phyloP scores from a whole-genome alignment of 2,329 filamentous ascomycete species.

The Aspergillus viridinutans region DNA sequence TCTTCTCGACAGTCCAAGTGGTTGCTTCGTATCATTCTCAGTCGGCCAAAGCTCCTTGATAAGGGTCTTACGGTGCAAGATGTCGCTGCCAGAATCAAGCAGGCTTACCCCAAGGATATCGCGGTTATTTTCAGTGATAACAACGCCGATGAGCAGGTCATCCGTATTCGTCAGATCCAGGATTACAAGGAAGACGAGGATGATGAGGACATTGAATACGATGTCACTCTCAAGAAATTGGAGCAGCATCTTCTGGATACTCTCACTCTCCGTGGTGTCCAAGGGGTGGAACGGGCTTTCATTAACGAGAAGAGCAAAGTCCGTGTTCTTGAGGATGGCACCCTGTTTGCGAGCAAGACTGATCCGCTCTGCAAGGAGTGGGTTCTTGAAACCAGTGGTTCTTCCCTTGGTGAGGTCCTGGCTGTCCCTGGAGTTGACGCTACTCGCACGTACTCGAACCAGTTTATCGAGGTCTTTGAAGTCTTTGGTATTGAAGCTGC shows the following conservation, averaged over 20 bases:
- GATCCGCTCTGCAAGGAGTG: conserved; percentile 79
- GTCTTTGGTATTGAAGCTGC: conserved; percentile 96
- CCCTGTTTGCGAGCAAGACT: conserved; percentile 68
- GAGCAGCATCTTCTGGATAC: conserved; percentile 89
- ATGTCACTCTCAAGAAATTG: conserved; percentile 87
- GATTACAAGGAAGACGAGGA: conserved; percentile 70
- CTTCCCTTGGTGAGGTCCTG: conserved; percentile 77
- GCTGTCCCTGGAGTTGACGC: conserved; percentile 84
- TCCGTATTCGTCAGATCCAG: conserved; percentile 80
- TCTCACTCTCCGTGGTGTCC: conserved; percentile 83
- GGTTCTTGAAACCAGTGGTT: conserved; percentile 93
- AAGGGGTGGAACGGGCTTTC: conserved; percentile 86
- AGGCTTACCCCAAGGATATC: conserved; percentile 77
- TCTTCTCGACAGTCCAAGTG: conserved; percentile 75
- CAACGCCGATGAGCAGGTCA: conserved; percentile 91
- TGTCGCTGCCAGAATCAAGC: conserved; percentile 83
- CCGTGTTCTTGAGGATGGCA: conserved; percentile 64
- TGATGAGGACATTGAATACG: conserved; percentile 71
- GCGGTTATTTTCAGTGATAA: conserved; percentile 97
- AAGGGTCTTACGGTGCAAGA: conserved; percentile 85
- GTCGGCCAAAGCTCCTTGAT: conserved; percentile 90
- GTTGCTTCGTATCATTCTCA: conserved; percentile 88
- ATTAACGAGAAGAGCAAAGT: conserved; percentile 75
- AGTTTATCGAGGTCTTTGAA: conserved; percentile 89
- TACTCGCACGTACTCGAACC: conserved; percentile 84